Evolutionary conservation across 495 filamentous ascomycete genomes (phyloP), one percentile per base, ranked within the genome.

Genomic region (Penicillium fimorum): DNA sequence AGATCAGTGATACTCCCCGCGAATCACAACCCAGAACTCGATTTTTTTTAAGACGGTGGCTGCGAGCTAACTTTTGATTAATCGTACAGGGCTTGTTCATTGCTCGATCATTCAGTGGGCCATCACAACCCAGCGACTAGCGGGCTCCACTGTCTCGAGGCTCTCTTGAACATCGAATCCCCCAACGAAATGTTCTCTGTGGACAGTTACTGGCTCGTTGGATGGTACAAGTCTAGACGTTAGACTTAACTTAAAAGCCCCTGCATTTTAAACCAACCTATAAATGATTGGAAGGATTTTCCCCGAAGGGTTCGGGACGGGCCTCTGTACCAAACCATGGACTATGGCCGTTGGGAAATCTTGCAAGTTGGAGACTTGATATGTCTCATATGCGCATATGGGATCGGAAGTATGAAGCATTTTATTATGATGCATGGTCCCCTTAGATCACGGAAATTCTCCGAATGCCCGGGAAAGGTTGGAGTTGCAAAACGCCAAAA

Each of bases 271-370:
- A 38, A 38, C 35, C 6, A 7, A 27, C 25, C 25, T 27, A 27
- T 27, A 4, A 4, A 27, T 27, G 25, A 27, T 38, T 38, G 15
- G 7, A 35, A 32, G 30, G 13, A 38, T 17, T n/a, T n/a, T 17
- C 35, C n/a, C 35, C 18, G 11, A 51, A 56, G 41, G 61, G 57
- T 50, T 60, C 67, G 67, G 67, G 59, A 60, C 67, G 67, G 65
- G 55, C 67, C 67, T 66, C 58, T 41, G 62, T 53, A 60, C 65
- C 65, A 67, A 58, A 64, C 56, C 55, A 50, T 54, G 47, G 33
- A 62, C 48, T 49, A 32, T 38, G 55, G 47, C 44, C 42, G 41
- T 33, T 56, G 40, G 12, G 24, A 37, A 38, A 37, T 45, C 7
- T 15, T 33, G 12, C 37, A 35, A 30, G n/a, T 40, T 5, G 4